Base-by-base conservation (phyloP, 2,329 filamentous ascomycete genomes). In the Sphaerulina musiva region DNA sequence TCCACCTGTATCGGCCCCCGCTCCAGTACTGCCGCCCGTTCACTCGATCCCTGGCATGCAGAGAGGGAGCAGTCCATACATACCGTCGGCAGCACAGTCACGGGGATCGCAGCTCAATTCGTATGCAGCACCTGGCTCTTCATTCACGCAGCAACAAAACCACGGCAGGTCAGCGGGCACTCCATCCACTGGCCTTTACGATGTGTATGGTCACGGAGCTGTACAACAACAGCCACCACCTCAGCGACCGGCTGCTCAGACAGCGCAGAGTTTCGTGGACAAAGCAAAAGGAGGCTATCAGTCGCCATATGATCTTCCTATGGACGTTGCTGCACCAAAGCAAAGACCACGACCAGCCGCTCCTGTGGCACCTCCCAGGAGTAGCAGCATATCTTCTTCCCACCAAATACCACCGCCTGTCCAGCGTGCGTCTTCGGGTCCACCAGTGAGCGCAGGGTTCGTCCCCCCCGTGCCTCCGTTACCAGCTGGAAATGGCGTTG, bases 251-350 rank as follows among this genome's bases (percentile, higher is more conserved):
- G 83, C 71, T 77, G 82, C 68, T 23, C 68, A 65, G 40, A 70
- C 69, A 36, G 69, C 74, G 1, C 83, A 95, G 68, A 97, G 92
- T 71, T 98, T 95, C 70, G 89, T 81, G 5, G 86, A 92, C 70
- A 95, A 95, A 70, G 76, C 89, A 2, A 97, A 95, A 72, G 88
- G 88, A 53, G 91, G 92, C 6, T 98, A 98, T 69, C 80, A 86
- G 46, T 97, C 92, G 17, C 93, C 93, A 0, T 98, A 96, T 65
- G 95, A 98, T 72, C 77, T 98, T 17, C 93, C 93, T 3, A 88
- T 93, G 72, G 92, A 96, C 51, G 80, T 98, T 31, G 80, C 86
- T 29, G 86, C 86, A 62, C 86, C 65, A 78, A 83, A 69, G 85
- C 86, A 74, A 53, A 68, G 72, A 46, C 59, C 59, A 66, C 72